Conservation (phyloP, 257 asterid species). For the Linderniella brevidens region DNA sequence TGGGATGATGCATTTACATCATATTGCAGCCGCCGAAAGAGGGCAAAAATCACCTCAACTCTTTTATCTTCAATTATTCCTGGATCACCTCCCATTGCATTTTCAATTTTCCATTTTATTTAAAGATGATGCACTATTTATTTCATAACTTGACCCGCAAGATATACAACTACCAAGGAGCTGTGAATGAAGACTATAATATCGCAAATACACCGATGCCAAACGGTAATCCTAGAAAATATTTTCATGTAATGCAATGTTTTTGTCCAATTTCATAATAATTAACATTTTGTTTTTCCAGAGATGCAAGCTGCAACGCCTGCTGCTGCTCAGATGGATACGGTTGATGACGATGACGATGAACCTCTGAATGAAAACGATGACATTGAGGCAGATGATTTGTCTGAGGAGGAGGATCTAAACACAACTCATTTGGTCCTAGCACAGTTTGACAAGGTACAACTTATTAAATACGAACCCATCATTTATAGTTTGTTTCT, state of each 20-base stretch:
- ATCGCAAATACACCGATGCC: constrained; percentile 77
- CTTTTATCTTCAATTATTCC: no score
- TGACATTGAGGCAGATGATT: constrained; percentile 59
- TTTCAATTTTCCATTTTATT: constrained; percentile 10
- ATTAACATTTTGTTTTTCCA: constrained; percentile 14
- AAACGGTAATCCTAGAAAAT: constrained; percentile 23
- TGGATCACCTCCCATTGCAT: no score
- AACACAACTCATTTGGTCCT: constrained; percentile 78
- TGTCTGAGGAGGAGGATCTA: constrained; percentile 74
- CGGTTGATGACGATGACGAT: constrained; percentile 64
- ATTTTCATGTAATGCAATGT: no score
- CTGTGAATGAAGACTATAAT: constrained; percentile 81
- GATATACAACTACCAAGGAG: constrained; percentile 91
- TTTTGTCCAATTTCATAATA: constrained; percentile 2
- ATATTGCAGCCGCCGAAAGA: no score
- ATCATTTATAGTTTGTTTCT: no score
- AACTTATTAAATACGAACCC: not conserved
- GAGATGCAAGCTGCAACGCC: constrained; percentile 88
- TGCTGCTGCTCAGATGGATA: constrained; percentile 63
- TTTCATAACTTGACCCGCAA: constrained; percentile 4
- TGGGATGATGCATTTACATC: no score
- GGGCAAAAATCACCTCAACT: no score
- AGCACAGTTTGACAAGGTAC: constrained; percentile 91
- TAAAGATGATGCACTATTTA: not conserved
- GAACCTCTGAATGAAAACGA: constrained; percentile 93